Evolutionary conservation across 1,284 basidiomycete genomes (phyloP), one percentile per base, ranked within the genome.

Genomic region (Sanghuangporus baumii): DNA sequence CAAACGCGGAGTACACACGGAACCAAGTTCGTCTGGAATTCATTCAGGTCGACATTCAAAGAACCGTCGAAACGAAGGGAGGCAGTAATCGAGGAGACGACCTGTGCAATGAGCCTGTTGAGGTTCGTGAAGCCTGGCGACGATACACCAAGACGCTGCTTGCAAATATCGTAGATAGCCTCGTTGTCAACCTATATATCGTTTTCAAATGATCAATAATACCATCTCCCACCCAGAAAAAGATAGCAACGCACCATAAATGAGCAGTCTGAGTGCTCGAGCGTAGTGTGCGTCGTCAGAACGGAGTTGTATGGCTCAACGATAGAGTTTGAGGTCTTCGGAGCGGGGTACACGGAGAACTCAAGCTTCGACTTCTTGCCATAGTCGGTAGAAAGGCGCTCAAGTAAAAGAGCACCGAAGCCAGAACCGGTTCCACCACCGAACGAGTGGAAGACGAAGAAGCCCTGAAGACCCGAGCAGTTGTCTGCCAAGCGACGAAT

Each of bases 401-500:
- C 97, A 67, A 99, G 85, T 61, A 99, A 83, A 70, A 99, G 89
- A 60, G 97, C 96, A 74, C 97, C 97, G 76, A 99, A 98, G 71
- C 97, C 97, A 67, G 97, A 99, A 73, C 97, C 97, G 70, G 96
- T 99, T 77, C 97, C 97, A 76, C 97, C 97, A 74, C 97, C 97
- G 73, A 98, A 98, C 52, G 97, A 99, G 82, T 99, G 97, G 88
- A 99, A 99, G 73, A 99, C 94, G 75, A 99, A 99, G 87, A 99
- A 99, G 70, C 97, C 96, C 78, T 99, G 97, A 52, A 99, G 89
- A 74, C 97, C 97, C 52, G 89, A 89, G 82, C 96, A 98, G 80
- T 96, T 97, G 79, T 99, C 97, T 63, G 96, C 94, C 67, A 99
- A 88, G 71, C 94, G 90, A 73, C 97, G 93, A 68, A 98, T 81